Base-by-base conservation (phyloP, 352 stramenopile species). In the Blastocystis sp. region DNA sequence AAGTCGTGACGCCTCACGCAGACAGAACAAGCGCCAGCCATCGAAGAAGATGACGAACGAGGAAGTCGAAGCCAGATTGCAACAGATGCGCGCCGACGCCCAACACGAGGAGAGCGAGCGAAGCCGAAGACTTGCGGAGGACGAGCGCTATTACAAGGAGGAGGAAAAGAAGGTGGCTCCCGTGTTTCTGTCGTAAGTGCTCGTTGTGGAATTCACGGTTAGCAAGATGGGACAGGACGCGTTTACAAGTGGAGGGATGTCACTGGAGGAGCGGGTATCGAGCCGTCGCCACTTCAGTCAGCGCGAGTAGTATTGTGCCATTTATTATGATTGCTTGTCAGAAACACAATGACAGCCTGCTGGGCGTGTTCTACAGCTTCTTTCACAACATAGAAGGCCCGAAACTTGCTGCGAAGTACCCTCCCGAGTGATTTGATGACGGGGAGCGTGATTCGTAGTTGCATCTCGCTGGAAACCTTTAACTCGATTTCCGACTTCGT, bases 311-410 rank as follows among this genome's bases (percentile, higher is more conserved):
- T 55, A 16, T 55, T 55, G 45, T 55, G n/a, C n/a, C 12, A n/a
- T 41, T 37, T 69, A 67, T 69, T 37, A 85, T 85, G 74, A 85
- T 85, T 60, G 65, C 74, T 70, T 66, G 59, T 85, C 12, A 33
- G 51, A 85, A 85, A 85, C 74, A 85, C 45, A 67, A 85, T 67
- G 66, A 31, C 35, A 67, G 29, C 39, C 31, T 85, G 31, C 16
- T 85, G 67, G 74, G 74, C n/a, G 19, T 85, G 35, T 85, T 85
- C 45, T 85, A 85, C 51, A 67, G 74, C 33, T 85, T 70, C 61
- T 85, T 85, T 41, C 74, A 85, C 37, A 85, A 85, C 29, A 85
- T 85, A 37, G 74, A 85, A 26, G 74, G 74, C 39, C 74, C 74
- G 9, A 85, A 85, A 33, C 74, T 85, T 9, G 74, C 74, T 39